Conservation (phyloP, 257 asterid genomes). For the Nicotiana otophora region DNA sequence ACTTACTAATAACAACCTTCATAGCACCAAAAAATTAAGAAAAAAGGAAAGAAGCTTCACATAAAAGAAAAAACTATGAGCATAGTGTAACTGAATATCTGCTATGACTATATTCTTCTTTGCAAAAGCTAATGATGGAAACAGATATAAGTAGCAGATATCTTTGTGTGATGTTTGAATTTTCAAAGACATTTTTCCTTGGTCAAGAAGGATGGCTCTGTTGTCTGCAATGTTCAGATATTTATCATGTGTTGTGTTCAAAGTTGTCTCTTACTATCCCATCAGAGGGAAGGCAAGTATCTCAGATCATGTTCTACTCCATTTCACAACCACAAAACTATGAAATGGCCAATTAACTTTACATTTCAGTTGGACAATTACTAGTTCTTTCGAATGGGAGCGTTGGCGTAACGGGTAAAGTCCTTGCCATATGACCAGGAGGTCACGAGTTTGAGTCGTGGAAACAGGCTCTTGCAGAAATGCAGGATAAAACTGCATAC, state of each 20-base stretch:
- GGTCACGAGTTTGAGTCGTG: too few species aligned
- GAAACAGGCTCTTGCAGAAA: too few species aligned
- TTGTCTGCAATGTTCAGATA: background rate
- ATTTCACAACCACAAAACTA: background rate
- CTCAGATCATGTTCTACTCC: background rate
- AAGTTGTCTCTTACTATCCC: background rate
- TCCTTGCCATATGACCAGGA: too few species aligned
- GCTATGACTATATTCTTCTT: background rate
- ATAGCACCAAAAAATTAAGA: background rate
- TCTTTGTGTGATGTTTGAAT: background rate
- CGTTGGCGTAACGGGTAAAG: too few species aligned
- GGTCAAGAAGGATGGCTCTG: background rate
- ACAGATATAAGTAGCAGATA: background rate
- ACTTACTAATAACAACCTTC: background rate
- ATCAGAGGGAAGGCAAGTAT: background rate
- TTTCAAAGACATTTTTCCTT: background rate
- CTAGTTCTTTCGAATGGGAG: background rate
- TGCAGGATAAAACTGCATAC: too few species aligned
- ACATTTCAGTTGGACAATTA: background rate
- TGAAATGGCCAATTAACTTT: background rate
- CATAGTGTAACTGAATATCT: background rate
- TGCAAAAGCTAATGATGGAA: background rate
- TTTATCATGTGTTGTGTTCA: background rate
- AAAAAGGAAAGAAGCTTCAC: background rate
- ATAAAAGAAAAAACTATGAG: background rate